Evolutionary conservation across 768 basidiomycete species (phyloP), one percentile per base, ranked within the genome.

Genomic region (Termitomyces sp.): DNA sequence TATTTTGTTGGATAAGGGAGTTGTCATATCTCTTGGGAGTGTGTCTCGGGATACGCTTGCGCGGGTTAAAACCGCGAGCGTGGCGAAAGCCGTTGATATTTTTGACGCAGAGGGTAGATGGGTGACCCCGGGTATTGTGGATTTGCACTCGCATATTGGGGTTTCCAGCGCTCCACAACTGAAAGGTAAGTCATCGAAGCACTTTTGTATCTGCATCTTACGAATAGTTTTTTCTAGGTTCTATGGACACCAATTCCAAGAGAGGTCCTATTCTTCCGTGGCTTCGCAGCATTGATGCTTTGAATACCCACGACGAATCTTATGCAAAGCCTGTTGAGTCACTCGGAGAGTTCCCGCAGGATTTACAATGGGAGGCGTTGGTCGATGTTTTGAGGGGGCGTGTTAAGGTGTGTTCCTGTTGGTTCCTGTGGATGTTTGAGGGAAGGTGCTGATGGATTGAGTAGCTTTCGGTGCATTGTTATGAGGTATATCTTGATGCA

Each of bases 271-370:
- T 82, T 14, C 69, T 79, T 32, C 86, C 88, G 2, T 88, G 84
- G 84, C 70, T 92, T 12, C 79, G 89, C 34, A 84, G 83, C 12
- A 70, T 91, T 20, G 89, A 92, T 60, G 89, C 81, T 0, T 67
- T 92, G 61, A 91, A 92, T 68, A 90, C 87, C 0, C 89, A 89
- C 57, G 90, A 92, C 67, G 75, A 76, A 2, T 75, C 82, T 2
- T 88, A 84, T 64, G 70, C 76, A 5, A 55, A n/a, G 40, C 20
- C 24, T 30, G 30, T 55, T 5, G 48, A n/a, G 68, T 47, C 18
- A 61, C 48, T 67, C 39, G 77, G 75, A 50, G 74, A 71, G 13
- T 89, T 89, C 67, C 92, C 91, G 0, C 81, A 89, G 39, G 79
- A 83, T 51, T 68, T 91, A 54, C 81, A 87, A 65, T 87, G 84